Base-by-base conservation (phyloP, 257 asterid genomes). In the Salvia rosmarinus region DNA sequence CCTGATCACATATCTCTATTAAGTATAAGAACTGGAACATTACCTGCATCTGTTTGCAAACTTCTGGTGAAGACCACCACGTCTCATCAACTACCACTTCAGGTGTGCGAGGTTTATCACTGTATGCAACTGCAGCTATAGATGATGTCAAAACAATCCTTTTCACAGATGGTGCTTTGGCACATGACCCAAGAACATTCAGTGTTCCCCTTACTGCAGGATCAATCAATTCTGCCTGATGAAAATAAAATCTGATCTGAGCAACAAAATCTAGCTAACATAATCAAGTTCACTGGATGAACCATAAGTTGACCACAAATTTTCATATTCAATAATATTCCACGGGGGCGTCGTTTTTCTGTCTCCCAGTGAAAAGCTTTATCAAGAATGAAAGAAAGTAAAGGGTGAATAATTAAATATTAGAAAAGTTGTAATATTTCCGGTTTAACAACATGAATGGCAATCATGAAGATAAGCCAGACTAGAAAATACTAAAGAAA, bases 121-220 rank as follows among this genome's bases (percentile, higher is more conserved):
- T 87, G 78, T 19, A 87, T 35, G 78, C 81, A 73, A 91, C 92
- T 16, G 97, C 95, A 47, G 95, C 96, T 0, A 91, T 5, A 60
- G 96, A 89, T 37, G 96, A 91, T 68, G 97, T 89, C 83, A 91
- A 76, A 68, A 91, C 87, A 69, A 91, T 85, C 81, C 83, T 82
- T 72, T 80, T 87, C 6, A 89, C 65, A 0, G 96, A 82, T 40
- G 92, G 79, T 6, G 81, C 44, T 81, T 84, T 91, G 6, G 90
- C 92, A 77, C 95, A 87, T 54, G 97, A 84, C 32, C 73, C 80
- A 67, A 90, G 96, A 67, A 88, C 95, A 69, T 91, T 91, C 72
- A 87, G 87, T 13, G 97, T 91, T 67, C 97, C 96, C 69, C 89
- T 89, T 14, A 91, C 32, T 2, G 97, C 96, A 68, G 97, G 97